Percentiles rank a stretch among this genome's conserved stretches.
Evolutionary conservation across 1,139 yeast genomes (phyloP).

Genomic region (Protomyces pachydermus): DNA sequence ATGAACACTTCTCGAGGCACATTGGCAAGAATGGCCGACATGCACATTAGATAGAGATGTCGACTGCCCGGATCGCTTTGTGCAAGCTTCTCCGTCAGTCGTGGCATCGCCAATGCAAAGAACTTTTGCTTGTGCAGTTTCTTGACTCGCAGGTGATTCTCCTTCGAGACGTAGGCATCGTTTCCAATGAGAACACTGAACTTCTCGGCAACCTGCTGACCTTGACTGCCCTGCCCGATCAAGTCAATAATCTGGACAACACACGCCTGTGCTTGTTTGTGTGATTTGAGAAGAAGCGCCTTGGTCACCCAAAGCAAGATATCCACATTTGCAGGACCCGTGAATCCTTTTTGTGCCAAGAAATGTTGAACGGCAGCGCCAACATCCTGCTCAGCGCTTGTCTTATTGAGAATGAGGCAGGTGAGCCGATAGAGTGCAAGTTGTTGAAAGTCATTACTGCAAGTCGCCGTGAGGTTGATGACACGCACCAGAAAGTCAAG

Average conservation of each 20-base stretch:
- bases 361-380: neutral
- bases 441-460: constrained; percentile 40
- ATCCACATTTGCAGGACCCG: constrained; percentile 41
- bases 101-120: constrained; percentile 48
- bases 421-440: constrained; percentile 59
- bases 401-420: constrained; percentile 51
- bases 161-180: constrained; percentile 54
- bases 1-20: constrained; percentile 58
- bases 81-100: constrained; percentile 37
- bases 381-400: constrained; percentile 39
- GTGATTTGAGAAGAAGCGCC: constrained; percentile 59
- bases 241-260: constrained; percentile 42
- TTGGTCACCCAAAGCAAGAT: constrained; percentile 63
- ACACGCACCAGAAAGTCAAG: neutral
- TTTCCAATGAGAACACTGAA: constrained; percentile 65
- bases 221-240: constrained; percentile 39
- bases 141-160: constrained; percentile 56
- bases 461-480: neutral
- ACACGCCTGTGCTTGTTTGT: constrained; percentile 46
- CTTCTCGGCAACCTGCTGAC: constrained; percentile 48
- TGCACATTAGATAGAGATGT: constrained; percentile 55
- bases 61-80: constrained; percentile 34
- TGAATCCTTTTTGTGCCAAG: neutral
- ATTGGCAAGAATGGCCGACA: constrained; percentile 62
- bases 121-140: constrained; percentile 72